Evolutionary conservation across 2,329 filamentous ascomycete genomes (phyloP).

Genomic region (Aspergillus puulaauensis): DNA sequence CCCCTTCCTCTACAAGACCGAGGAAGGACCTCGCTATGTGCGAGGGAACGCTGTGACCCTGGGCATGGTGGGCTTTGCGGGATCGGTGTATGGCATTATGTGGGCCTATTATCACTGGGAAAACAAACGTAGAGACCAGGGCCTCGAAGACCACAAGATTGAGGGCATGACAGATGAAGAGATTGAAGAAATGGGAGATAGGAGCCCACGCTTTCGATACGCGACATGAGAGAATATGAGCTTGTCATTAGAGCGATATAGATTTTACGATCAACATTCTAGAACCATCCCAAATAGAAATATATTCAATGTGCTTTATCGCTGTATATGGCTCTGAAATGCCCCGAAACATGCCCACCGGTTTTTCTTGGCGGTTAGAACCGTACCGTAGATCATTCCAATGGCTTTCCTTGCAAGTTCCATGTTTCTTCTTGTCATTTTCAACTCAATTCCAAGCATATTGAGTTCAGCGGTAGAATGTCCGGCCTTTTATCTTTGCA

Average conservation of each 20-base stretch:
- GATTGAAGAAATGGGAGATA: conserved; percentile 45
- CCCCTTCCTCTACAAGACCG: conserved; percentile 54
- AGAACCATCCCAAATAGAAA: neutral
- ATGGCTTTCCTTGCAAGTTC: neutral
- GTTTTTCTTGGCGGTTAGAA: conserved; percentile 4
- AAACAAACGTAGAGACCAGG: conserved; percentile 46
- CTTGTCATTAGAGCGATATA: neutral
- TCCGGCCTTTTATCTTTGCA: neutral
- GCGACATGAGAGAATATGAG: conserved; percentile 28
- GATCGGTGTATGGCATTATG: conserved; percentile 54
- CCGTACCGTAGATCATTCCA: neutral
- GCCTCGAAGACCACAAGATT: conserved; percentile 40
- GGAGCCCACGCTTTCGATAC: conserved; percentile 41
- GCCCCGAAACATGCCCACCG: neutral
- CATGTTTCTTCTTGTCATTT: neutral
- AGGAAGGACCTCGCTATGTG: conserved; percentile 58
- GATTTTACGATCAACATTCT: neutral
- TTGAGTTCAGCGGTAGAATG: conserved; percentile 3
- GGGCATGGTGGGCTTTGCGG: conserved; percentile 57
- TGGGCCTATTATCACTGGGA: conserved; percentile 53
- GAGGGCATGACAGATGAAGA: conserved; percentile 41
- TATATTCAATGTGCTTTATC: neutral
- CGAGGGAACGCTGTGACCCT: conserved; percentile 63
- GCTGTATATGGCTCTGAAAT: neutral
- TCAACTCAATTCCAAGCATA: neutral